phyloP scores from a whole-genome alignment of 23 red algal genomes.

The Cyanidium caldarium region DNA sequence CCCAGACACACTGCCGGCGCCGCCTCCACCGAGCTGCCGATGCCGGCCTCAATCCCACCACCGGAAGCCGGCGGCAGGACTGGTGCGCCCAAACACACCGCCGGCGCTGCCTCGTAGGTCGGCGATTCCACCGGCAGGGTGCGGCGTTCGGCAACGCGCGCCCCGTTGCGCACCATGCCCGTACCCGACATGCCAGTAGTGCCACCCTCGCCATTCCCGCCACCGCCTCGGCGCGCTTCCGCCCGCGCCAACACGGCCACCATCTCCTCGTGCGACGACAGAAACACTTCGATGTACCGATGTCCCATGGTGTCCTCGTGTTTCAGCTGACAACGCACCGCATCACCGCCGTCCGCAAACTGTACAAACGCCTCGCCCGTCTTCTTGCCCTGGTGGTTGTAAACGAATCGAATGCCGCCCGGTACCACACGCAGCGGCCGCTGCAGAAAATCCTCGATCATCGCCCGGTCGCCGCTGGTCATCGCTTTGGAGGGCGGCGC shows the following conservation, averaged over 20 bases:
- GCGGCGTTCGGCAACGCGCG: no score
- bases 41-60: no score
- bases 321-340: slow-evolving; percentile 13
- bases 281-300: slow-evolving; percentile 94
- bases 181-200: no score
- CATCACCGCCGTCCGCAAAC: slow-evolving; percentile 29
- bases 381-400: slow-evolving; percentile 55
- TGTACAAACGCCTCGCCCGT: slow-evolving; percentile 92
- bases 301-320: slow-evolving; percentile 61
- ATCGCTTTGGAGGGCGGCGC: neutral
- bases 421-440: slow-evolving; percentile 24
- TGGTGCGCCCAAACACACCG: no score
- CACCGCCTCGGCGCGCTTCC: no score
- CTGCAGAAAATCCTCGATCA: slow-evolving; percentile 10
- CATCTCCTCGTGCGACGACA: slow-evolving; percentile 78
- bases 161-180: no score
- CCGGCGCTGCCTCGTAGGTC: no score
- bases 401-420: slow-evolving; percentile 56
- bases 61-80: no score
- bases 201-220: no score
- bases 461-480: neutral
- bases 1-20: no score
- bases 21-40: no score
- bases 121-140: no score
- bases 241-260: slow-evolving; percentile 39